Base-by-base conservation (phyloP, 2,329 filamentous ascomycete genomes). In the Ceratocystis albifundus region DNA sequence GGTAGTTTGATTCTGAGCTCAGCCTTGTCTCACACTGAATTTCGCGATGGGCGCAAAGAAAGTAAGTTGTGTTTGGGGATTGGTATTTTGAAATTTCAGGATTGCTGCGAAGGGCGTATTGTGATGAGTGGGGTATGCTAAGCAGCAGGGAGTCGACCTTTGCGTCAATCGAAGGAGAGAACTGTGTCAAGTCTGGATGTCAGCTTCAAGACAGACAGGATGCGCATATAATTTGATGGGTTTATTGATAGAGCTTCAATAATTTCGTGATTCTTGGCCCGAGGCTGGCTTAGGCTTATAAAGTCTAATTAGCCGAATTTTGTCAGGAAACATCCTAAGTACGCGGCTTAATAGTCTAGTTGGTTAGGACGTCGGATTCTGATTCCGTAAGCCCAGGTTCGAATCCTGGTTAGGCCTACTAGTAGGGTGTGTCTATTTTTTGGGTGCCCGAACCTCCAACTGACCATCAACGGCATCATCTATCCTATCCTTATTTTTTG, bases 321-420 rank as follows among this genome's bases (percentile, higher is more conserved):
- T 50, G 10, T 1, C n/a, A 20, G n/a, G n/a, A 48, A 15, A 53
- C 1, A 45, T 22, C 25, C 4, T 2, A 41, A 57, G 17, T 10
- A 64, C n/a, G 32, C 45, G 66, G 66, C 63, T 46, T 48, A 65
- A 65, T 67, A 67, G 66, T 67, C 62, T 67, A 67, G 65, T 67
- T 67, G 62, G 66, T 67, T 67, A 67, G 66, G 65, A 64, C 65
- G 65, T 67, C 65, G 65, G 65, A 65, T 67, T 67, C 66, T 67
- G 66, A 67, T 67, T 67, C 66, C 62, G 62, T 67, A 67, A 67
- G 44, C 66, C 66, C 62, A 67, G 66, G 63, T 67, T 67, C 66
- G 62, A 67, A 65, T 67, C 57, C 66, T 67, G 62, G 62, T 67
- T 67, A 45, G 66, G 66, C 66, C 66, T 67, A 15, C 2, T 1